Conservation (phyloP, 164 flowering plant species). For the Tetrastigma voinierianum region DNA sequence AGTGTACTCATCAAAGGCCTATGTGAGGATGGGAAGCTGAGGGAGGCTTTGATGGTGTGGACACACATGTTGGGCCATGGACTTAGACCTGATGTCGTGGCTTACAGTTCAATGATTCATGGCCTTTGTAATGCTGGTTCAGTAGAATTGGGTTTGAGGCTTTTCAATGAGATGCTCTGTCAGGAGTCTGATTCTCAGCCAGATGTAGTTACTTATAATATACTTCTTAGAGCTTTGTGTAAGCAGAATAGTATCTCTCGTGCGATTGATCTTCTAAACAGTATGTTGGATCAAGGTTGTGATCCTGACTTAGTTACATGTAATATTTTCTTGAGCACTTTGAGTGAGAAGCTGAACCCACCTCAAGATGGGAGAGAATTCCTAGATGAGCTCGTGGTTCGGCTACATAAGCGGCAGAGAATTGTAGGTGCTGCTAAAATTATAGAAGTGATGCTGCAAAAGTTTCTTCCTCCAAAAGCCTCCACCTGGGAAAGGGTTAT, state of each 20-base stretch:
- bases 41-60: constrained; percentile 74
- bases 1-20: constrained; percentile 82
- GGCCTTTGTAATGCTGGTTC: constrained; percentile 72
- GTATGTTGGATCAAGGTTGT: constrained; percentile 70
- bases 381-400: constrained; percentile 70
- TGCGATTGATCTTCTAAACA: constrained; percentile 66
- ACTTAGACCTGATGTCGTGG: constrained; percentile 65
- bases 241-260: constrained; percentile 42
- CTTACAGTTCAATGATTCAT: constrained; percentile 78
- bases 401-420: constrained; percentile 52
- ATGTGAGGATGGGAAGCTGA: constrained; percentile 57
- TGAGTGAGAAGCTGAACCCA: constrained; percentile 51
- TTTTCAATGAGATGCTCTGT: constrained; percentile 75
- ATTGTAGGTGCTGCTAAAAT: constrained; percentile 53
- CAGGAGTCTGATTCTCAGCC: constrained; percentile 51
- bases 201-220: constrained; percentile 78
- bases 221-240: constrained; percentile 67
- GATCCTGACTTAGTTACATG: constrained; percentile 80
- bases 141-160: constrained; percentile 60
- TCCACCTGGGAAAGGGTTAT: constrained; percentile 64
- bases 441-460: constrained; percentile 77
- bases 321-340: constrained; percentile 56
- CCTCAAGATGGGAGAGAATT: constrained; percentile 67
- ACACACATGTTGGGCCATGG: constrained; percentile 69
- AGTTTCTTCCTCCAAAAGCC: constrained; percentile 54